Conservation (phyloP, 306 rosid genomes). For the Lathyrus oleraceus region DNA sequence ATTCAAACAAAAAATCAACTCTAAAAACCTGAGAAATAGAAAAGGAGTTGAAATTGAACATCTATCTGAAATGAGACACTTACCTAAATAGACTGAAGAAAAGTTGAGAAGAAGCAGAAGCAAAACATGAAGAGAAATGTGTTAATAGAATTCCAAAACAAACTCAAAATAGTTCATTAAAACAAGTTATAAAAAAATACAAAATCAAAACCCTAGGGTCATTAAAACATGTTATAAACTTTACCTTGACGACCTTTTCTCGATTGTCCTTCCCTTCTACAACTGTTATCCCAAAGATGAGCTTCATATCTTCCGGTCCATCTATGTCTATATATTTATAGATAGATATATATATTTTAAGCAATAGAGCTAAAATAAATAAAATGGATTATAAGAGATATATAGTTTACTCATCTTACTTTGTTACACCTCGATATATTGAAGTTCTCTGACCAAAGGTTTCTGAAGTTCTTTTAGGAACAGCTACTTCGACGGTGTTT, state of each 20-base stretch:
- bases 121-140: slow-evolving; percentile 29
- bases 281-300: slow-evolving; percentile 98
- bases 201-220: slow-evolving; percentile 14
- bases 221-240: background rate
- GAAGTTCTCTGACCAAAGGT: slow-evolving; percentile 98
- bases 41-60: background rate
- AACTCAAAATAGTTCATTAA: background rate
- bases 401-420: slow-evolving; percentile 33
- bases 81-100: slow-evolving; percentile 67
- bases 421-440: slow-evolving; percentile 93
- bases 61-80: slow-evolving; percentile 22
- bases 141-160: slow-evolving; percentile 22
- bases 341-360: background rate
- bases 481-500: slow-evolving; percentile 54
- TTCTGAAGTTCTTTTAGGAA: slow-evolving; percentile 74
- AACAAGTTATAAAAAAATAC: background rate
- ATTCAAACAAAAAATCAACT: background rate
- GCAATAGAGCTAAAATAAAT: background rate
- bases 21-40: background rate
- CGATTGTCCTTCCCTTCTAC: slow-evolving; percentile 99
- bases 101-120: slow-evolving; percentile 29
- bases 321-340: slow-evolving; percentile 64
- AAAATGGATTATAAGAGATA: background rate
- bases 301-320: slow-evolving; percentile 99
- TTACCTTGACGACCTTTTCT: slow-evolving; percentile 99